Base-by-base conservation (phyloP, 768 basidiomycete genomes). In the Hypholoma fasciculare region DNA sequence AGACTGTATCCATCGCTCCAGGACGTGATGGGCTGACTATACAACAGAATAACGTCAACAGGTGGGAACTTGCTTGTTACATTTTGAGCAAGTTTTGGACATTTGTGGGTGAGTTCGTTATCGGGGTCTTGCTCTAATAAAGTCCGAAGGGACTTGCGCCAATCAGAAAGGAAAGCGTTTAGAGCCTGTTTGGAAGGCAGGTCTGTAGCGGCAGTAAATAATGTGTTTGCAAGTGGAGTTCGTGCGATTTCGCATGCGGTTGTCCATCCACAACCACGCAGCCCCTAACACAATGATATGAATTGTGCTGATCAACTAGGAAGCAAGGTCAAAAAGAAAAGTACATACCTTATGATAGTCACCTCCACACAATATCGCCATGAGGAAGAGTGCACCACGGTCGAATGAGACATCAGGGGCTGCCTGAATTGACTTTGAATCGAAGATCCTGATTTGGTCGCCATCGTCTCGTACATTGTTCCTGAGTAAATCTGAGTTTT, bases 281-380 rank as follows among this genome's bases (percentile, higher is more conserved):
- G 58, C 0, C 61, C 58, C 39, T 13, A n/a, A 14, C n/a, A 40
- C 13, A 13, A 40, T 40, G 39, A 40, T 4, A 13, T 40, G n/a
- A 40, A 40, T 40, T 40, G 27, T 30, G 39, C 39, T n/a, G n/a
- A 40, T n/a, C 12, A 14, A 30, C 27, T 30, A 30, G 27, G 27
- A 30, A 30, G 27, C 3, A 30, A 30, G 27, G 27, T 30, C 27
- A 30, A n/a, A 40, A 30, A 30, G 13, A 40, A 13, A 7, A 30
- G 27, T 40, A 40, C 39, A n/a, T 40, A 40, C 59, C 27, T 55
- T 48, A 23, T 60, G 34, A 43, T 63, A 63, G 36, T 63, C 62
- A 9, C 62, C 59, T 16, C 62, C 56, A 26, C 55, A 49, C 17
- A 63, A 49, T 17, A 63, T 57, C 4, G 62, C 62, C 46, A 63